Percentiles rank a stretch among this genome's conserved stretches.
phyloP scores from a whole-genome alignment of 768 basidiomycete species.

The Rhodotorula babjevae region DNA sequence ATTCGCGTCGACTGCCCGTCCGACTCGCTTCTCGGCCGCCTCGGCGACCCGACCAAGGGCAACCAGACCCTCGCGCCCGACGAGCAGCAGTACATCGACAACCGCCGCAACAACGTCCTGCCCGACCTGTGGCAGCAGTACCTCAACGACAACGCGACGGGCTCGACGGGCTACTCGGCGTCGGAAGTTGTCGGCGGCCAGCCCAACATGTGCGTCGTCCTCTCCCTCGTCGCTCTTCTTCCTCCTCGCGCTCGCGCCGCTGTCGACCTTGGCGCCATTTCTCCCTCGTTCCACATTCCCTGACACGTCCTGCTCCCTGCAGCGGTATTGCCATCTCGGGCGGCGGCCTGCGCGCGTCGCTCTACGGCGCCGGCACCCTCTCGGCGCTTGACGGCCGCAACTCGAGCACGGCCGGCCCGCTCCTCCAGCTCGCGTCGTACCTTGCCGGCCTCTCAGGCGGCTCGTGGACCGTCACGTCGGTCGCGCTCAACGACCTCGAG shows the following conservation, averaged over 20 bases:
- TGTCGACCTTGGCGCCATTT: too few relatives aligned
- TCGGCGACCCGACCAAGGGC: conserved; percentile 7
- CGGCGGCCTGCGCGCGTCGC: conserved; percentile 64
- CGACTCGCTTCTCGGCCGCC: neutral
- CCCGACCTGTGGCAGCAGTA: conserved; percentile 58
- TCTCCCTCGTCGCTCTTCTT: neutral
- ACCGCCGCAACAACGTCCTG: conserved; percentile 51
- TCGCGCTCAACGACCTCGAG: conserved; percentile 64
- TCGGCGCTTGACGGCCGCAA: conserved; percentile 63
- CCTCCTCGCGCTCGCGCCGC: too few relatives aligned
- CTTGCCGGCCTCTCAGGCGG: conserved; percentile 56
- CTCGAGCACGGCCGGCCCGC: conserved; percentile 59
- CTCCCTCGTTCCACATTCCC: too few relatives aligned
- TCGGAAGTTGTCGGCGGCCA: neutral
- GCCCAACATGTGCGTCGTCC: conserved; percentile 9
- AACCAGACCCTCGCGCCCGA: conserved; percentile 55
- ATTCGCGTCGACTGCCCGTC: conserved; percentile 10
- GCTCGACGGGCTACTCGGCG: conserved; percentile 22
- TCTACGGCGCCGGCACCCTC: conserved; percentile 61
- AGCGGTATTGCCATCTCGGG: conserved; percentile 67
- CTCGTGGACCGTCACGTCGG: conserved; percentile 49
- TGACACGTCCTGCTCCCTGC: conserved; percentile 15
- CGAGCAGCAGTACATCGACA: conserved; percentile 54
- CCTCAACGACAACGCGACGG: conserved; percentile 56
- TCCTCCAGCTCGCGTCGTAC: conserved; percentile 68